Evolutionary conservation across 352 stramenopile species (phyloP).

Genomic region (Pythium apleroticum): DNA sequence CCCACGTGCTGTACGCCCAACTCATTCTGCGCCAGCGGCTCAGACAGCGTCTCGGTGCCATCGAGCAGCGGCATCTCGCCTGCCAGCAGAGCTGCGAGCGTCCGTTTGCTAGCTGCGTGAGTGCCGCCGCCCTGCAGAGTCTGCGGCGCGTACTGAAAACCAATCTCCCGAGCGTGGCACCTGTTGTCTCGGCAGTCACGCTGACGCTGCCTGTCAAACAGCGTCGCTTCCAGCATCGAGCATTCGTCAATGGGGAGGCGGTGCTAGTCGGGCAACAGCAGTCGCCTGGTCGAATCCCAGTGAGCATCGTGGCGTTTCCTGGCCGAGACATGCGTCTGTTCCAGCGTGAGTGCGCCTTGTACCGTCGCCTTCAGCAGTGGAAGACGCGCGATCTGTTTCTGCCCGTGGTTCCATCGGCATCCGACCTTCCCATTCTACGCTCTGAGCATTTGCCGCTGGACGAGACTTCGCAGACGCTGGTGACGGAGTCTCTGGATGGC

Average conservation of each 20-base stretch:
- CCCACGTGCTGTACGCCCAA: slow-evolving; percentile 6
- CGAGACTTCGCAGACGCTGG: slow-evolving; percentile 15
- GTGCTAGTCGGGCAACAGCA: neutral
- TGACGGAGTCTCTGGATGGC: slow-evolving; percentile 33
- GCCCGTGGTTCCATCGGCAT: slow-evolving; percentile 7
- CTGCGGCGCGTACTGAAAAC: slow-evolving; percentile 19
- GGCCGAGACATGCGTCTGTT: neutral
- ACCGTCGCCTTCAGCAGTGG: slow-evolving; percentile 15
- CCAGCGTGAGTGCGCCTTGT: slow-evolving; percentile 11
- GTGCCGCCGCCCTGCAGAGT: neutral
- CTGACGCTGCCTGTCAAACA: slow-evolving; percentile 7
- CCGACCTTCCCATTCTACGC: slow-evolving; percentile 5
- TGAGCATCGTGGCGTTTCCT: slow-evolving; percentile 14
- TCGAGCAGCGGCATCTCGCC: slow-evolving; percentile 2
- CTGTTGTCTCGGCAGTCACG: neutral
- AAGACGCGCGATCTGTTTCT: slow-evolving; percentile 26
- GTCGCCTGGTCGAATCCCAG: neutral
- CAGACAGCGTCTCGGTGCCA: neutral
- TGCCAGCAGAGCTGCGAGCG: neutral
- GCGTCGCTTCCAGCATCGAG: neutral
- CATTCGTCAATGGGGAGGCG: neutral
- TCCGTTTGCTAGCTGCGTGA: neutral
- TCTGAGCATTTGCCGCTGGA: slow-evolving; percentile 5
- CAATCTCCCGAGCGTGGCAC: neutral
- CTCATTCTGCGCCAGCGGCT: slow-evolving; percentile 7